Evolutionary conservation across 768 basidiomycete genomes (phyloP), one percentile per base, ranked within the genome.

Genomic region (Daedaleopsis nitida): DNA sequence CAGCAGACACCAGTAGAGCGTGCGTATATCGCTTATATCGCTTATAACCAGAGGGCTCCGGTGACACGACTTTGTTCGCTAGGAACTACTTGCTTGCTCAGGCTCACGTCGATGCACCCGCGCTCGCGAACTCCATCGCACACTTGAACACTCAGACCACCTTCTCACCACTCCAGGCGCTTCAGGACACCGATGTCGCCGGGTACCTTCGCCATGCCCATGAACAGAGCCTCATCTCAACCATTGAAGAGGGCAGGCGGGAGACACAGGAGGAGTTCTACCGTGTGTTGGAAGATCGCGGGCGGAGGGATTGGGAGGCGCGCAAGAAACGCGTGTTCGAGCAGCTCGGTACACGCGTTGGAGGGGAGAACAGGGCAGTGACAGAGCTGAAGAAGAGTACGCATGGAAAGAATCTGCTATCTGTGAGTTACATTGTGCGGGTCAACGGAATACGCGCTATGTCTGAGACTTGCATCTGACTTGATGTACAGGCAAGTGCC

Each of bases 171-270:
- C 78, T 95, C n/a, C 92, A 94, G 69, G 91, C 93, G 5, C 81
- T 96, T n/a, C 89, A 91, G 69, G 95, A 97, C 77, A 95, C 91
- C 0, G 95, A 97, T 70, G 91, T 96, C 54, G 86, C 91, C 37
- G 93, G 93, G n/a, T 96, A 92, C 71, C 85, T 96, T 23, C 89
- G 92, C n/a, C 91, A 94, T 74, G 91, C 92, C 1, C 93, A 96
- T 69, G 95, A 98, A 70, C 94, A 96, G 72, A 93, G 92, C 64
- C 86, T 98, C 57, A 94, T 96, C 59, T 92, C 92, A 1, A 93
- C 95, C 1, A 95, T 98, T 57, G 94, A 96, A 69, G 92, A 96
- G 70, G 90, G 89, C 1, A 78, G 94, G 44, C 85, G 87, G 64
- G 87, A 92, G 66, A 96, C 94, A 0, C 90, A 94, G 69, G 83